Evolutionary conservation across 805 yeast genomes (phyloP).

Genomic region (Candida dajiaensis): DNA sequence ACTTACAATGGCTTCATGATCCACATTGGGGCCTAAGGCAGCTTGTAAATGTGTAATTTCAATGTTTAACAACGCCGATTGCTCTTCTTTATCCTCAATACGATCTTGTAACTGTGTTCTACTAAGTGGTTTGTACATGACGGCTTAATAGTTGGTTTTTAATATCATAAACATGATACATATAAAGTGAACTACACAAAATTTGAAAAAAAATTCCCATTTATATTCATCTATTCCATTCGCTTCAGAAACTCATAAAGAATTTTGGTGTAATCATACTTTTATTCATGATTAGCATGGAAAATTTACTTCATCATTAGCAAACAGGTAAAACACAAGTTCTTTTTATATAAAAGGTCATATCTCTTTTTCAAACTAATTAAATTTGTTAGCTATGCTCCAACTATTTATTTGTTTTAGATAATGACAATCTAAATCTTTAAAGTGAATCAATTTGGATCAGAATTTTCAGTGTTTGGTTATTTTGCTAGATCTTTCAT

Average conservation of each 20-base stretch:
- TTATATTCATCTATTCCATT: too few relatives aligned
- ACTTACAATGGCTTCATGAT: constrained; percentile 41
- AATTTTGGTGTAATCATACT: constrained; percentile 17
- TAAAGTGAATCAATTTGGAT: constrained; percentile 2
- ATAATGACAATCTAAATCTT: background rate
- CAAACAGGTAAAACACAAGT: background rate
- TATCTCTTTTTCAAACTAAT: background rate
- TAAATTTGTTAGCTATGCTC: background rate
- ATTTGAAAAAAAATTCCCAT: background rate
- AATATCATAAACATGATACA: too few relatives aligned
- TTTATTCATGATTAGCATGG: constrained; percentile 24
- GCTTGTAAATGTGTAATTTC: constrained; percentile 5
- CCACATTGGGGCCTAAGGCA: constrained; percentile 15
- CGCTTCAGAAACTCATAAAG: constrained; percentile 16
- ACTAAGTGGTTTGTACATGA: constrained; percentile 6
- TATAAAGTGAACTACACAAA: too few relatives aligned
- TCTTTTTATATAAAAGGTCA: too few relatives aligned
- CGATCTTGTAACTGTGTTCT: constrained; percentile 5
- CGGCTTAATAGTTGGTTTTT: too few relatives aligned
- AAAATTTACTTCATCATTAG: constrained; percentile 21
- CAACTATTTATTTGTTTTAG: background rate
- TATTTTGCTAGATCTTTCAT: constrained; percentile 25
- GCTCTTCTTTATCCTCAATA: constrained; percentile 3
- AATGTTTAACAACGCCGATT: constrained; percentile 2
- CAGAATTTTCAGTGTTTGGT: constrained; percentile 30